Evolutionary conservation across 1,284 basidiomycete genomes (phyloP).

Genomic region (Cryptococcus hybrid): DNA sequence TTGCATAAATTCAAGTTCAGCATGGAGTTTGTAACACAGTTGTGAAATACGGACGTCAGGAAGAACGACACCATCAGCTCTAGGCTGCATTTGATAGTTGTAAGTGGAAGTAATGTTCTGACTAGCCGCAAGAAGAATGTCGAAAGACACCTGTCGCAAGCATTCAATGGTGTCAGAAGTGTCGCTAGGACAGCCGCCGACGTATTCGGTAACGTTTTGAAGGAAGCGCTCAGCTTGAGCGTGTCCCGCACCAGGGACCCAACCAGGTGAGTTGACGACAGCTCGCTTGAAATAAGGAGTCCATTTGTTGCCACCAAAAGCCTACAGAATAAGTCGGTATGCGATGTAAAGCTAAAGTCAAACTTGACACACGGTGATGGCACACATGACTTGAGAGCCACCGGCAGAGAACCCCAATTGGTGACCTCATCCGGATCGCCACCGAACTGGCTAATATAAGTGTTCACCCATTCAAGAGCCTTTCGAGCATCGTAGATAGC

Average conservation of each 20-base stretch:
- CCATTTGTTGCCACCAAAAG: conserved; percentile 32
- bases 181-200: conserved; percentile 13
- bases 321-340: not conserved
- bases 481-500: conserved; percentile 51
- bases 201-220: conserved; percentile 7
- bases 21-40: not conserved
- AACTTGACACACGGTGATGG: conserved; percentile 1
- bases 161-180: conserved; percentile 56
- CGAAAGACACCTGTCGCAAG: conserved; percentile 54
- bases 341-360: not conserved
- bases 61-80: conserved; percentile 58
- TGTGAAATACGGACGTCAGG: conserved; percentile 22
- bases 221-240: conserved; percentile 4
- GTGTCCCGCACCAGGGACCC: conserved; percentile 25
- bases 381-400: conserved; percentile 5
- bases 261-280: conserved; percentile 48
- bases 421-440: conserved; percentile 44
- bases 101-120: conserved; percentile 7
- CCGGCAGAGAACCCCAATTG: conserved; percentile 62
- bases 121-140: conserved; percentile 49
- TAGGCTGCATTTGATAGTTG: conserved; percentile 38
- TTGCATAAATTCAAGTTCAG: not conserved
- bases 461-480: conserved; percentile 38
- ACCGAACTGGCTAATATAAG: conserved; percentile 40
- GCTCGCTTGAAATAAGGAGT: conserved; percentile 50